Base-by-base conservation (phyloP, 73 alveolate species). In the Symbiodinium natans region DNA sequence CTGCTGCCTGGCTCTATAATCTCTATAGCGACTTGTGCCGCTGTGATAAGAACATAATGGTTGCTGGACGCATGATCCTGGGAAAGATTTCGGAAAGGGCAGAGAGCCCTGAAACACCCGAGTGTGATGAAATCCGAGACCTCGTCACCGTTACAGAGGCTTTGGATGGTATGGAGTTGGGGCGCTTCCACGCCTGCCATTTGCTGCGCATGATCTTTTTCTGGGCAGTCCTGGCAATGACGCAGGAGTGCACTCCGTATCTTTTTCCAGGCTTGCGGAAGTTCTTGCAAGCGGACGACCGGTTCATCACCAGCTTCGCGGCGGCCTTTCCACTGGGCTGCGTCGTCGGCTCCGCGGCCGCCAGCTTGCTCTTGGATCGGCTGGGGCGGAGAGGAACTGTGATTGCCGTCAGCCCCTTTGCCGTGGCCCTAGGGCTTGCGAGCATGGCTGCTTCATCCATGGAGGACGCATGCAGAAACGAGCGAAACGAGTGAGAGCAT, bases 231-330 rank as follows among this genome's bases (percentile, higher is more conserved):
- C 52, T 83, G 33, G 39, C 92, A 3, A 27, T 34, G 41, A 83
- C 92, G n/a, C 92, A 83, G 48, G 92, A 83, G 74, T 34, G 92
- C 48, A 83, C 92, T 31, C 92, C 92, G 27, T 83, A 83, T 48
- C 17, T 83, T 42, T 83, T 83, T 29, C 92, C 48, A 7, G 92
- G 90, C 38, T 63, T 63, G 77, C 77, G 77, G 17, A 63, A 63
- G 77, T 23, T 23, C 77, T 27, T 63, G 29, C 34, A 63, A 21
- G 77, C 77, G 36, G 77, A 63, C 25, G 77, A 63, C 31, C 15
- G 31, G 77, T 7, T 15, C 31, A 23, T 63, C 77, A 34, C 77
- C 31, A 63, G 77, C 77, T 63, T 63, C 77, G 77, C 77, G 31
- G 77, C 77, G 10, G 77, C 77, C 77, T 63, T 63, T 63, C 77